phyloP scores from a whole-genome alignment of 2,329 filamentous ascomycete species.

The Penicillium sumatraense region DNA sequence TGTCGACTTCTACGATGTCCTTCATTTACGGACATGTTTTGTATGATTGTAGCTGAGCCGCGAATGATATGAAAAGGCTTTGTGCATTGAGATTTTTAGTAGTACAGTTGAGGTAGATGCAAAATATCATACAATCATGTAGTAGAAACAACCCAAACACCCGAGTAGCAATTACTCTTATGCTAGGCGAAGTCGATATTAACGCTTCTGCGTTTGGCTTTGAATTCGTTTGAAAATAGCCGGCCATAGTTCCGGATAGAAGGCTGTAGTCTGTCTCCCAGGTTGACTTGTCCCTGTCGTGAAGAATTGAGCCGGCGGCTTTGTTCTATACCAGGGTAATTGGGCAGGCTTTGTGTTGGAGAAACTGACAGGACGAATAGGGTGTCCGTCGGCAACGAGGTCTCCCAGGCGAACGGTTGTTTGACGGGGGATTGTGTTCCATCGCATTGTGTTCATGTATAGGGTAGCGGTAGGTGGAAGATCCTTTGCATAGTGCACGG shows the following conservation, averaged over 20 bases:
- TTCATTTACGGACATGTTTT: too few relatives aligned
- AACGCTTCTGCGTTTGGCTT: constrained; percentile 8
- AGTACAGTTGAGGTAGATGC: constrained; percentile 3
- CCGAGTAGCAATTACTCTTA: too few relatives aligned
- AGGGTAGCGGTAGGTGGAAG: constrained; percentile 50
- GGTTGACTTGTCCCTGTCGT: constrained; percentile 41
- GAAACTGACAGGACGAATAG: constrained; percentile 47
- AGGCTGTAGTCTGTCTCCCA: constrained; percentile 42
- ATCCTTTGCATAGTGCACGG: constrained; percentile 49
- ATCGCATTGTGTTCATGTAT: constrained; percentile 51
- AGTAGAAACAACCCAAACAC: neutral
- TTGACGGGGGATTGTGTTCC: constrained; percentile 48
- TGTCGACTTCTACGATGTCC: too few relatives aligned
- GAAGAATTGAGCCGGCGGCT: constrained; percentile 45
- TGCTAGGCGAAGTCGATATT: too few relatives aligned
- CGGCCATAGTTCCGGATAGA: constrained; percentile 51
- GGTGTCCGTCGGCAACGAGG: constrained; percentile 40
- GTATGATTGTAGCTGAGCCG: too few relatives aligned
- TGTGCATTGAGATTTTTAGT: neutral
- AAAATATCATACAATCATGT: constrained; percentile 4
- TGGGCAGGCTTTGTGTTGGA: constrained; percentile 41
- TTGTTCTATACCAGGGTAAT: constrained; percentile 44
- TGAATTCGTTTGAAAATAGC: constrained; percentile 48
- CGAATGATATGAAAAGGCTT: neutral
- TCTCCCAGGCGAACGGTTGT: constrained; percentile 50